Conservation (phyloP, 805 yeast genomes). For the Scheffersomyces lignosus region DNA sequence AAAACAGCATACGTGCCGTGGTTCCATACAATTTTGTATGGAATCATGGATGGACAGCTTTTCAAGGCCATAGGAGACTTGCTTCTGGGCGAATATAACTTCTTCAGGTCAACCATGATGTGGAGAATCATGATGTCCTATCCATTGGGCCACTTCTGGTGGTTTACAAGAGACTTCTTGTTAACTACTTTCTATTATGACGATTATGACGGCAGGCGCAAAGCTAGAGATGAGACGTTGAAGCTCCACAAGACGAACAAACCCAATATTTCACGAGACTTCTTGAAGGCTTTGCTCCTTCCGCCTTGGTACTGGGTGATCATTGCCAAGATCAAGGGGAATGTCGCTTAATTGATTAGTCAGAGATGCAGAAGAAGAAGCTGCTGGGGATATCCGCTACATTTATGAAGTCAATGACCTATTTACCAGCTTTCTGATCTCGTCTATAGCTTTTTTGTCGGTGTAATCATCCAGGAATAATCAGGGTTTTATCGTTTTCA, state of each 20-base stretch:
- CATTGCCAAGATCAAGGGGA: not conserved
- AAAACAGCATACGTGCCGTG: constrained; percentile 45
- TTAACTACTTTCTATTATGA: constrained; percentile 16
- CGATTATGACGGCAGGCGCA: constrained; percentile 12
- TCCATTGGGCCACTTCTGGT: constrained; percentile 32
- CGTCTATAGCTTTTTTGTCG: too few relatives aligned
- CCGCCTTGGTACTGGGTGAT: constrained; percentile 38
- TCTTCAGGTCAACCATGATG: constrained; percentile 2
- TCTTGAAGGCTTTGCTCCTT: constrained; percentile 14
- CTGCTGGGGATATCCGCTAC: too few relatives aligned
- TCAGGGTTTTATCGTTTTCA: too few relatives aligned
- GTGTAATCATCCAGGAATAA: too few relatives aligned
- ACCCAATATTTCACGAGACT: constrained; percentile 9
- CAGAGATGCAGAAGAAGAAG: not conserved
- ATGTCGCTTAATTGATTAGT: not conserved
- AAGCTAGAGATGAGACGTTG: constrained; percentile 11
- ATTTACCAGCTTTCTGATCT: too few relatives aligned
- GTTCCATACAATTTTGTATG: constrained; percentile 7
- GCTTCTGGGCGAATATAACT: constrained; percentile 1
- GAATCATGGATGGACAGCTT: constrained; percentile 4
- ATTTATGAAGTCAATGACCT: too few relatives aligned
- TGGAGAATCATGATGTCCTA: constrained; percentile 10
- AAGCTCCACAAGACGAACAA: constrained; percentile 10
- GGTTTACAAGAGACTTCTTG: constrained; percentile 25
- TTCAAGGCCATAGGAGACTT: constrained; percentile 6